phyloP scores from a whole-genome alignment of 176 grass and related monocot genomes.

The Avena sativa region DNA sequence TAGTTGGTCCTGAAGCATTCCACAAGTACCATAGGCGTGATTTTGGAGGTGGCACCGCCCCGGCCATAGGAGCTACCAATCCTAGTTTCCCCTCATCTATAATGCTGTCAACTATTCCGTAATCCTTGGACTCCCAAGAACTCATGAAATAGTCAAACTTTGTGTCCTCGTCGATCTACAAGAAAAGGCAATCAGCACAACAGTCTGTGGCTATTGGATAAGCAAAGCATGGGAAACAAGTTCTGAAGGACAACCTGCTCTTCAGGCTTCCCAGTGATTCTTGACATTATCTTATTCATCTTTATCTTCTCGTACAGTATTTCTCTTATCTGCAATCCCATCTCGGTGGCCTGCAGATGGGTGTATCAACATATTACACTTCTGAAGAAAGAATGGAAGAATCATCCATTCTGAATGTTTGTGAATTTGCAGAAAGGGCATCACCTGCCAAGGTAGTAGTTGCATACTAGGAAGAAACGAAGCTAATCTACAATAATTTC shows the following conservation, averaged over 20 bases:
- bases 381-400: background rate
- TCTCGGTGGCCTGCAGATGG: slow-evolving; percentile 57
- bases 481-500: background rate
- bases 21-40: slow-evolving; percentile 79
- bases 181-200: slow-evolving; percentile 36
- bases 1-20: slow-evolving; percentile 58
- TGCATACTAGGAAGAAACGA: background rate
- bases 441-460: background rate
- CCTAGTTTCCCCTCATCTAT: slow-evolving; percentile 80
- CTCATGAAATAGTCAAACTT: slow-evolving; percentile 96
- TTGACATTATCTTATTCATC: slow-evolving; percentile 92
- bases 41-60: slow-evolving; percentile 74
- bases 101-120: slow-evolving; percentile 78
- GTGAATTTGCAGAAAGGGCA: background rate
- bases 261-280: slow-evolving; percentile 88
- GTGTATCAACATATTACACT: slow-evolving; percentile 29
- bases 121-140: slow-evolving; percentile 95
- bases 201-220: background rate
- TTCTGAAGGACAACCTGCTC: slow-evolving; percentile 58
- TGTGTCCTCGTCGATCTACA: slow-evolving; percentile 84
- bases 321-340: slow-evolving; percentile 77
- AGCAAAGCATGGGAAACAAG: background rate
- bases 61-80: slow-evolving; percentile 82
- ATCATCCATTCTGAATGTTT: background rate
- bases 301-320: slow-evolving; percentile 91